These are phyloP conservation scores for Yamadazyma triangularis DNA, from an alignment of 1,139 yeast genomes.

Conservation along the genomic window DNA sequence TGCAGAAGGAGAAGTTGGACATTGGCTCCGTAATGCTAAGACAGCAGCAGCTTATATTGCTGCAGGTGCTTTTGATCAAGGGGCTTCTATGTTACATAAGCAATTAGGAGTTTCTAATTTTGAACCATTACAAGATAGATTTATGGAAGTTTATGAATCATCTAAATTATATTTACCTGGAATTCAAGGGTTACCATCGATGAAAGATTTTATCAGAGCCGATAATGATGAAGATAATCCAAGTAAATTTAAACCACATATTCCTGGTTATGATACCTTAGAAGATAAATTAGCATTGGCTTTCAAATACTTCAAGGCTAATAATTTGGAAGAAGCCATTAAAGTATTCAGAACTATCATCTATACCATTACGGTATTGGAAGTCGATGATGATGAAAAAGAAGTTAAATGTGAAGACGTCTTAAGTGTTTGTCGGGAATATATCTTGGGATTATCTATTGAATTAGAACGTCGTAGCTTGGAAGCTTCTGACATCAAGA, in stretches of 20 bases:
- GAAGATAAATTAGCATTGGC: constrained; percentile 67
- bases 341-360: constrained; percentile 73
- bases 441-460: constrained; percentile 85
- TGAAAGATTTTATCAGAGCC: constrained; percentile 63
- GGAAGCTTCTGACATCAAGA: constrained; percentile 65
- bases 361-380: constrained; percentile 67
- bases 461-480: constrained; percentile 84
- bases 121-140: constrained; percentile 80
- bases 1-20: constrained; percentile 58
- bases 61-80: constrained; percentile 94
- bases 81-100: constrained; percentile 84
- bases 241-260: constrained; percentile 52
- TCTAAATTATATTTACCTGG: constrained; percentile 75
- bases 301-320: constrained; percentile 76
- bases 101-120: constrained; percentile 85
- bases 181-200: constrained; percentile 63
- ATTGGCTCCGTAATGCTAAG: constrained; percentile 87
- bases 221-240: constrained; percentile 59
- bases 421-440: constrained; percentile 76
- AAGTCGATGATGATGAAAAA: constrained; percentile 70
- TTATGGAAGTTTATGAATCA: constrained; percentile 77
- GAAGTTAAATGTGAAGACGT: constrained; percentile 73
- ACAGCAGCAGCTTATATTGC: constrained; percentile 93
- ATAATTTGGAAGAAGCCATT: constrained; percentile 79
- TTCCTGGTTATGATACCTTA: constrained; percentile 74